These are phyloP conservation scores for Singerocomus inundabilis DNA, from an alignment of 1,284 basidiomycete species.

Conservation along the genomic window DNA sequence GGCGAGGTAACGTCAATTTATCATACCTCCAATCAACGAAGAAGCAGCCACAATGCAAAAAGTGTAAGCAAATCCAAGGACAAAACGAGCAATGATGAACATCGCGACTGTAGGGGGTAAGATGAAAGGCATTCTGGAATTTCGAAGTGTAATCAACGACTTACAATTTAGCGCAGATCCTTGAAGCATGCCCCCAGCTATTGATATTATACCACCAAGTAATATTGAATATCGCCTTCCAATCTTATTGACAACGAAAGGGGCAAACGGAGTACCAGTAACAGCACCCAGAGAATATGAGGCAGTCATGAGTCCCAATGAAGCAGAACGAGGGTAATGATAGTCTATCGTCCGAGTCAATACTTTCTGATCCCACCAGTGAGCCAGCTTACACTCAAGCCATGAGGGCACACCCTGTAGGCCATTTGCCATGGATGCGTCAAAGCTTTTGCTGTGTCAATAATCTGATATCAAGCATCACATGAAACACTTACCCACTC, in stretches of 20 bases:
- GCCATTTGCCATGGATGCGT: constrained; percentile 18
- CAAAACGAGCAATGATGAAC: constrained; percentile 21
- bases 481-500: constrained; percentile 45
- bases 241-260: constrained; percentile 1
- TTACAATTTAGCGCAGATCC: constrained; percentile 20
- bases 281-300: constrained; percentile 19
- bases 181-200: constrained; percentile 19
- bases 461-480: neutral
- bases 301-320: constrained; percentile 17
- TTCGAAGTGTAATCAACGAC: neutral
- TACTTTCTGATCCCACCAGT: too few species aligned
- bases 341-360: constrained; percentile 14
- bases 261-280: constrained; percentile 13
- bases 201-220: constrained; percentile 10
- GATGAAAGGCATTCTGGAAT: neutral
- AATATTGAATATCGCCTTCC: constrained; percentile 22
- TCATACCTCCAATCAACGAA: constrained; percentile 19
- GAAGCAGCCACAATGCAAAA: constrained; percentile 16
- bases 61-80: neutral
- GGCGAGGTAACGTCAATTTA: neutral
- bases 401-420: constrained; percentile 22
- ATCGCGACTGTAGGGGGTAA: constrained; percentile 11
- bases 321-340: constrained; percentile 18
- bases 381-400: constrained; percentile 18
- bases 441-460: constrained; percentile 13